Evolutionary conservation across 2,329 filamentous ascomycete genomes (phyloP), one percentile per base, ranked within the genome.

Genomic region (Apiospora saccharicola): DNA sequence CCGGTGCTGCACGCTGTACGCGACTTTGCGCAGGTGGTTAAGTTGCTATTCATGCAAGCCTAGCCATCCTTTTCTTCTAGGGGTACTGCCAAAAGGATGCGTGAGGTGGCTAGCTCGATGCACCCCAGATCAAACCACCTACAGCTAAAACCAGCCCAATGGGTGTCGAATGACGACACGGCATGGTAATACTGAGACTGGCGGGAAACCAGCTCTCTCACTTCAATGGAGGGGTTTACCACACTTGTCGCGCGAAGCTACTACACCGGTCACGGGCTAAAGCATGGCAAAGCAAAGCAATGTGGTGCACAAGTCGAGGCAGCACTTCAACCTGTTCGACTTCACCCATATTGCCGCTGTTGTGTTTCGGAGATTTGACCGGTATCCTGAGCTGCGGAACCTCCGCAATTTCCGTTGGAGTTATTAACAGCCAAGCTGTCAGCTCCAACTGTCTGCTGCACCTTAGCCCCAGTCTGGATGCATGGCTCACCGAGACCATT

Each of bases 131-230:
- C 53, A 37, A 37, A 34, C 26, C 51, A 57, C 51, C 26, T 26
- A 19, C 3, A 57, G 16, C 49, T n/a, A 34, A 61, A 61, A 61
- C 53, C 53, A 61, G 53, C 19, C 57, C 57, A 64, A 24, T 64
- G 57, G 57, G 57, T 64, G 57, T 64, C 22, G 57, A 64, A 64
- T 64, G 57, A 64, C 57, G 57, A 64, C 57, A 64, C 57, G 22
- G 30, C 19, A 14, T 34, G 57, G 57, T 64, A 64, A 64, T 64
- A 12, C 34, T 61, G 53, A 61, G 53, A 37, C 53, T 22, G 19
- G 16, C 12, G 19, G 53, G 53, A 37, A 61, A 61, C 53, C 30
- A 61, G 30, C 16, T 22, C 30, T 61, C 30, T n/a, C 30, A 16
- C 30, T 13, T 61, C 30, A 37, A 37, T 61, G 53, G 53, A 61